Percentiles rank a stretch among this genome's conserved stretches.
Conservation (phyloP, 805 yeast species). For the Sugiyamaella americana region DNA sequence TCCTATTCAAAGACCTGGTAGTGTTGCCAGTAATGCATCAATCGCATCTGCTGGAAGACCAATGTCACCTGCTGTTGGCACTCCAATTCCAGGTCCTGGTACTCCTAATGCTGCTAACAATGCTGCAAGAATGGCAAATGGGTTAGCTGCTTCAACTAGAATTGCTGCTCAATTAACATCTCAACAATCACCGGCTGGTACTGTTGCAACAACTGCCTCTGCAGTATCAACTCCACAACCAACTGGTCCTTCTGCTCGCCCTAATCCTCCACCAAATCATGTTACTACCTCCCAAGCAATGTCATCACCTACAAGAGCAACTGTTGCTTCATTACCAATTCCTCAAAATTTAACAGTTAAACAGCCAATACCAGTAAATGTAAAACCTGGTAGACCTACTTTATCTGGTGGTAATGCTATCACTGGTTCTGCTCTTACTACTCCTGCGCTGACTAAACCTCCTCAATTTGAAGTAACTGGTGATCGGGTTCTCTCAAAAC, state of each 20-base stretch:
- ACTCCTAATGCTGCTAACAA: conserved; percentile 7
- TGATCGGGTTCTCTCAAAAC: conserved; percentile 70
- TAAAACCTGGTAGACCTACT: conserved; percentile 72
- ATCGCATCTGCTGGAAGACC: background rate
- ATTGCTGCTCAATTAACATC: conserved; percentile 8
- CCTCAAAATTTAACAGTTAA: conserved; percentile 62
- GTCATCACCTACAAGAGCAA: conserved; percentile 25
- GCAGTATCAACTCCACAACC: conserved; percentile 7
- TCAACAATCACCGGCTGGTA: conserved; percentile 17
- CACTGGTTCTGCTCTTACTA: conserved; percentile 59
- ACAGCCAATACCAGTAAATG: conserved; percentile 57
- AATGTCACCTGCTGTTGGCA: background rate
- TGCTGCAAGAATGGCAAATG: background rate
- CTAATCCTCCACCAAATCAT: conserved; percentile 33
- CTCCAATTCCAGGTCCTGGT: conserved; percentile 1
- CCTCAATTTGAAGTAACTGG: conserved; percentile 75
- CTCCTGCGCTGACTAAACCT: conserved; percentile 67
- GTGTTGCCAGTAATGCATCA: conserved; percentile 2
- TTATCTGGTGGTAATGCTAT: conserved; percentile 78
- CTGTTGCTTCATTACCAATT: conserved; percentile 37
- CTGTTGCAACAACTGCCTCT: conserved; percentile 7
- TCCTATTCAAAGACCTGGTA: conserved; percentile 4
- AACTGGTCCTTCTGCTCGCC: conserved; percentile 27
- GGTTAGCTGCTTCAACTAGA: conserved; percentile 1
- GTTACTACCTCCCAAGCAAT: conserved; percentile 33